Base-by-base conservation (phyloP, 306 rosid species). In the Pyrus bretschneideri region DNA sequence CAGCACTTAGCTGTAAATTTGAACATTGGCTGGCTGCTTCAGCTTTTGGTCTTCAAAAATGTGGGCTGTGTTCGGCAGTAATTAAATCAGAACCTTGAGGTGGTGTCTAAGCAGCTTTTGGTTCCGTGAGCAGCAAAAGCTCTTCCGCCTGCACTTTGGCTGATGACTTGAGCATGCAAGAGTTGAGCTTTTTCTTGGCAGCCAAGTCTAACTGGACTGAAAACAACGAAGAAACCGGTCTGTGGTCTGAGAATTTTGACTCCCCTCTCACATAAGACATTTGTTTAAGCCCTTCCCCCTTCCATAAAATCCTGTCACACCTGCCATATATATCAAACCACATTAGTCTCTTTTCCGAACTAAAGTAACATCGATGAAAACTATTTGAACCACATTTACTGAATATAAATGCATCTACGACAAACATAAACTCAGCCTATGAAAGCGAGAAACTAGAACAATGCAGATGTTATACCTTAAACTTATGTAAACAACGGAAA, bases 221-320 rank as follows among this genome's bases (percentile, higher is more conserved):
- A 86, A 83, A 95, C 5, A 85, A 73, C 9, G 99, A 88, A 79
- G 75, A 88, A 3, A 95, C 99, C 0, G 99, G 97, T 69, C 99
- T 92, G 80, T 95, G 99, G 70, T 95, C 99, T 25, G 99, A 95
- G 86, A 95, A 95, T 76, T 82, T 92, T 18, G 96, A 95, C 23
- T 92, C 99, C 51, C 96, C 97, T 84, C 99, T 57, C 30, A 81
- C 87, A 62, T 95, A 95, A 84, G 90, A 84, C 69, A 84, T 80
- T 72, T 95, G 97, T 58, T 89, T 87, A 19, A 95, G 72, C 5
- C 91, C 92, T 63, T 92, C 88, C 9, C 99, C 99, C 80, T 90
- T 92, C 99, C 99, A 95, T 69, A 95, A 79, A 31, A 95, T 92
- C 84, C 99, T 77, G 75, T 95, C 99, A 14, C 99, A 95, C 98